Percentiles rank a stretch among this genome's conserved stretches.
These are phyloP conservation scores for Litsea cubeba DNA, from an alignment of 164 flowering plant genomes.

Conservation along the genomic window DNA sequence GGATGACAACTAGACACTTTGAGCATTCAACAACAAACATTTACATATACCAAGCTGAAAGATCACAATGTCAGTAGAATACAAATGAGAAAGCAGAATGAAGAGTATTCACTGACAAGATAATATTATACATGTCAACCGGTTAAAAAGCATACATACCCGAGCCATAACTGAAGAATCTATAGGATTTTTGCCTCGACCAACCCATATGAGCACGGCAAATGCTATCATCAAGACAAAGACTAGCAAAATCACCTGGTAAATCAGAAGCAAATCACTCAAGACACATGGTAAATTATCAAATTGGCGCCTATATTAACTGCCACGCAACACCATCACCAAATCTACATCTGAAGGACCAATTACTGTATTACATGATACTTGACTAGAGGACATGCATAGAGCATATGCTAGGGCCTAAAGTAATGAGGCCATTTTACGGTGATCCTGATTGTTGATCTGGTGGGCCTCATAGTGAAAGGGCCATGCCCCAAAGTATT, in stretches of 20 bases:
- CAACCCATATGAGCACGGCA: constrained; percentile 81
- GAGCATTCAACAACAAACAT: too few species aligned
- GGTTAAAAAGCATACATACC: constrained; percentile 40
- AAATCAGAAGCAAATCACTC: constrained; percentile 9
- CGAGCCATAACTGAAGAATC: constrained; percentile 62
- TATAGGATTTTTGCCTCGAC: constrained; percentile 57
- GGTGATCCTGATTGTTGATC: not conserved
- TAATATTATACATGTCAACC: not conserved
- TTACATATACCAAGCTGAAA: too few species aligned
- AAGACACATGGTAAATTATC: not conserved
- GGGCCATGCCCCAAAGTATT: not conserved
- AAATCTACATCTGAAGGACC: not conserved
- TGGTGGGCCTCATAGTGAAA: not conserved
- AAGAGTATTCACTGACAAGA: not conserved
- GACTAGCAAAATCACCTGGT: constrained; percentile 51
- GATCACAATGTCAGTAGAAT: too few species aligned
- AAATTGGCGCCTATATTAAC: not conserved
- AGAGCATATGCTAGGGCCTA: not conserved
- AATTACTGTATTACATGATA: too few species aligned
- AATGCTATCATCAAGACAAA: constrained; percentile 56
- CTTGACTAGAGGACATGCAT: not conserved
- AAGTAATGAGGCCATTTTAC: not conserved
- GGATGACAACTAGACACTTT: too few species aligned
- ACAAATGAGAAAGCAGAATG: not conserved
- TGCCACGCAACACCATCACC: not conserved